phyloP scores from a whole-genome alignment of 2,329 filamentous ascomycete genomes.

The Pyrenophora teres region DNA sequence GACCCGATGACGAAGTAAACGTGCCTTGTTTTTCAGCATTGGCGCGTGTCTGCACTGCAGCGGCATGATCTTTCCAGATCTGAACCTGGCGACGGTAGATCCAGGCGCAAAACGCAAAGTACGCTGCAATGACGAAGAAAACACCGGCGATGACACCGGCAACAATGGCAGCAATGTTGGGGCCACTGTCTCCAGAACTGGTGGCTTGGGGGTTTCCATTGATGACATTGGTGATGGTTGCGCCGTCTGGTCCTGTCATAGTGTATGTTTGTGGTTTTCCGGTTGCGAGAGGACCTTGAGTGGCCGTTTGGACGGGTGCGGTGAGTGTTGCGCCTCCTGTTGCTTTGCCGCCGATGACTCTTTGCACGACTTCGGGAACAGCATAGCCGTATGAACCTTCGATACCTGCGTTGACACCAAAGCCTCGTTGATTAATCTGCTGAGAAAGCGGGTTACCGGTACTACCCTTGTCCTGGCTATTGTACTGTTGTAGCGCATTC shows the following conservation, averaged over 20 bases:
- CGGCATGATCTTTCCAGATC: conserved; percentile 72
- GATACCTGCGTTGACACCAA: conserved; percentile 61
- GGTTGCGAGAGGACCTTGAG: conserved; percentile 71
- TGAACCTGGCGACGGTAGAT: conserved; percentile 72
- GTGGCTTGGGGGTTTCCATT: conserved; percentile 25
- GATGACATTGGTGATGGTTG: conserved; percentile 47
- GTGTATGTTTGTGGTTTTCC: conserved; percentile 73
- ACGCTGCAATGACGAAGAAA: conserved; percentile 64
- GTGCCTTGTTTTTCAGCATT: conserved; percentile 47
- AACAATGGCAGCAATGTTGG: conserved; percentile 61
- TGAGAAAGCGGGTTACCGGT: conserved; percentile 54
- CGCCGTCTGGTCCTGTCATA: conserved; percentile 52
- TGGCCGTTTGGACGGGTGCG: conserved; percentile 65
- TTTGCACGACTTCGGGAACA: conserved; percentile 67
- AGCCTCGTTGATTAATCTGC: conserved; percentile 57
- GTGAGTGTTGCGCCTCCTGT: conserved; percentile 72
- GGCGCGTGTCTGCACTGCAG: conserved; percentile 64
- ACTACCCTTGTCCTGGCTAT: conserved; percentile 35
- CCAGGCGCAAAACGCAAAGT: conserved; percentile 74
- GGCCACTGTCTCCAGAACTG: conserved; percentile 35
- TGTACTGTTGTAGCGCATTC: conserved; percentile 50
- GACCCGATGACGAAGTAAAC: conserved; percentile 24
- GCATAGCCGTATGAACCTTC: conserved; percentile 67
- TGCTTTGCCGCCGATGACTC: conserved; percentile 69
- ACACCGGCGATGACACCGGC: conserved; percentile 68